These are phyloP conservation scores for Wallacemonas collosoma DNA, from an alignment of 208 protist species.

Conservation along the genomic window DNA sequence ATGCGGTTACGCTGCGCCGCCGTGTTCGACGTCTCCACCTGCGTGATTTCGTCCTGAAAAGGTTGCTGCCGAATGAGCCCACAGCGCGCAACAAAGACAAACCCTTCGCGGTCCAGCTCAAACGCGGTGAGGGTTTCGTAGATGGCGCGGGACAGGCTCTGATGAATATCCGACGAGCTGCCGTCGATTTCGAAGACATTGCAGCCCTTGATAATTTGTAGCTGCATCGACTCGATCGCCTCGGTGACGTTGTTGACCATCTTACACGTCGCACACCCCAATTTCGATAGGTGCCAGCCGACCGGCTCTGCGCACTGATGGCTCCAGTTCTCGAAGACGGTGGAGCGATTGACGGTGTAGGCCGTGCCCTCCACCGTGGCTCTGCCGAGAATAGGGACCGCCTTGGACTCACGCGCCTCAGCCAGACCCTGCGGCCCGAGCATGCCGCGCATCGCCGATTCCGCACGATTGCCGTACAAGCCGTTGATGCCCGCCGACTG, in stretches of 20 bases:
- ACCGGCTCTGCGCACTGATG: slow-evolving; percentile 71
- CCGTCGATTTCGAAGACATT: slow-evolving; percentile 91
- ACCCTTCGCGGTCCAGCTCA: slow-evolving; percentile 86
- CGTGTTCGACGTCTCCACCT: slow-evolving; percentile 75
- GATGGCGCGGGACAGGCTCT: slow-evolving; percentile 74
- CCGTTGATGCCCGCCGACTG: slow-evolving; percentile 76
- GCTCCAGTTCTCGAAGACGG: slow-evolving; percentile 84
- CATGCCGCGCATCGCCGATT: slow-evolving; percentile 84
- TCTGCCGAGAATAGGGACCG: slow-evolving; percentile 77
- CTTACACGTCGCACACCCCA: slow-evolving; percentile 85
- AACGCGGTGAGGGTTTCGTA: slow-evolving; percentile 84
- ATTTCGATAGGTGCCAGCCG: slow-evolving; percentile 81
- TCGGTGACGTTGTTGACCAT: slow-evolving; percentile 84
- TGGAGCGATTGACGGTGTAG: slow-evolving; percentile 82
- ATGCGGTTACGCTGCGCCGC: slow-evolving; percentile 81
- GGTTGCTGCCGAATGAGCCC: slow-evolving; percentile 79
- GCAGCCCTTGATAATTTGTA: slow-evolving; percentile 90
- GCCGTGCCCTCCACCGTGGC: slow-evolving; percentile 72
- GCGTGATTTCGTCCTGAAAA: slow-evolving; percentile 81
- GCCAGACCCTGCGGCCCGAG: slow-evolving; percentile 76
- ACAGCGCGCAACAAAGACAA: slow-evolving; percentile 77
- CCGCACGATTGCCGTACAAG: slow-evolving; percentile 75
- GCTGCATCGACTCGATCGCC: slow-evolving; percentile 84
- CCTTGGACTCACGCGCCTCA: slow-evolving; percentile 77
- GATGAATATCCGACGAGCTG: slow-evolving; percentile 75